phyloP scores from a whole-genome alignment of 2,329 filamentous ascomycete species.

The Daldinia sp. region DNA sequence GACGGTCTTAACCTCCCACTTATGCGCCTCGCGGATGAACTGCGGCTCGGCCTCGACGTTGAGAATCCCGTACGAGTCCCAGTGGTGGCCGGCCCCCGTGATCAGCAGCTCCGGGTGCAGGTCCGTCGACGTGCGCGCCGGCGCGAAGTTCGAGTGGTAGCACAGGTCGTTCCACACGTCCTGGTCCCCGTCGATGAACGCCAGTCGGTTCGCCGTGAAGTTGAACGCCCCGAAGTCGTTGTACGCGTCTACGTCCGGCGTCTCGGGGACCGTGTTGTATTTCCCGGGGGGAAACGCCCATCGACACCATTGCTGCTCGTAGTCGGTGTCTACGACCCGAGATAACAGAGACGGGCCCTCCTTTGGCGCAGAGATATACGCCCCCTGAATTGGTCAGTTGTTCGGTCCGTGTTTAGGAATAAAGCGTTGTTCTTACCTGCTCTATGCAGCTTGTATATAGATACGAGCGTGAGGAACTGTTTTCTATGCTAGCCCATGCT shows the following conservation, averaged over 20 bases:
- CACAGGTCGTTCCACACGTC: slow-evolving; percentile 66
- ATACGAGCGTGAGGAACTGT: slow-evolving; percentile 58
- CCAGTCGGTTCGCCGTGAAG: slow-evolving; percentile 60
- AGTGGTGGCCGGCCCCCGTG: slow-evolving; percentile 64
- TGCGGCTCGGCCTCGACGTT: slow-evolving; percentile 61
- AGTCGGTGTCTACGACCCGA: slow-evolving; percentile 59
- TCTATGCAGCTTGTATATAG: slow-evolving; percentile 64
- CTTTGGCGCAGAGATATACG: slow-evolving; percentile 61
- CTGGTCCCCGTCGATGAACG: slow-evolving; percentile 64
- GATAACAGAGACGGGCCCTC: slow-evolving; percentile 61
- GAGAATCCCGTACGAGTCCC: slow-evolving; percentile 59
- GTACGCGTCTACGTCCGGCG: slow-evolving; percentile 57
- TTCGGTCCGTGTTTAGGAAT: slow-evolving; percentile 6
- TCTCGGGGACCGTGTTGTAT: slow-evolving; percentile 59
- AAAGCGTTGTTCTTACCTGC: slow-evolving; percentile 44
- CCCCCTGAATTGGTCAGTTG: slow-evolving; percentile 49
- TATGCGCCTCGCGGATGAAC: slow-evolving; percentile 63
- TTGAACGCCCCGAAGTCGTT: slow-evolving; percentile 62
- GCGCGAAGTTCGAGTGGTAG: slow-evolving; percentile 61
- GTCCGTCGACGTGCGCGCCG: slow-evolving; percentile 54
- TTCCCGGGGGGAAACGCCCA: slow-evolving; percentile 64
- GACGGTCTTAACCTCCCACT: slow-evolving; percentile 64
- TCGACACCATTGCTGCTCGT: slow-evolving; percentile 68
- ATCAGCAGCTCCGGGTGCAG: slow-evolving; percentile 64
- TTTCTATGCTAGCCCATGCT: slow-evolving; percentile 59